These are phyloP conservation scores for Aureobasidium musti DNA, from an alignment of 2,329 filamentous ascomycete genomes.

Conservation along the genomic window DNA sequence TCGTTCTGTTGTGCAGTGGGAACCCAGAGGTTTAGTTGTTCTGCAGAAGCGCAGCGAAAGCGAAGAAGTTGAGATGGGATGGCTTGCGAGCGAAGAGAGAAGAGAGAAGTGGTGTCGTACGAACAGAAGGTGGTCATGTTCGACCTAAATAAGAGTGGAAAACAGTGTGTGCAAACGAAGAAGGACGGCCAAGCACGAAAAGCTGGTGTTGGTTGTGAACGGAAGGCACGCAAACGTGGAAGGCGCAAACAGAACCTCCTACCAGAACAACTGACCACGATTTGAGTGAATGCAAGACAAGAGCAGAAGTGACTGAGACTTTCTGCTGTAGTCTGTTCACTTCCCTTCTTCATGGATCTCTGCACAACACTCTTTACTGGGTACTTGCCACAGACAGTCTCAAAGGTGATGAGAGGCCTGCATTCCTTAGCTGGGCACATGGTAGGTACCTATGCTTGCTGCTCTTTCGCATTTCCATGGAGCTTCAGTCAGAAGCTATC, in stretches of 20 bases:
- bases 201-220: background rate
- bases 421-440: no score
- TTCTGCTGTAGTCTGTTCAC: background rate
- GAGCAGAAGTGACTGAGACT: background rate
- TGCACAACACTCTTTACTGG: background rate
- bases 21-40: slow-evolving; percentile 16
- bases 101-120: background rate
- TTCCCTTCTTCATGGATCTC: background rate
- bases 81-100: slow-evolving; percentile 1
- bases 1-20: background rate
- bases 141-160: background rate
- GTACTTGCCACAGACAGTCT: background rate
- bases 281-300: background rate
- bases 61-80: background rate
- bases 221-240: slow-evolving; percentile 2
- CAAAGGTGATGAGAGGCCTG: no score
- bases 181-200: background rate
- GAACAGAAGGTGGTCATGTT: background rate
- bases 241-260: background rate
- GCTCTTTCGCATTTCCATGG: no score
- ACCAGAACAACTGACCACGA: background rate
- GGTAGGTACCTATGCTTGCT: no score
- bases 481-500: no score
- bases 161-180: background rate
- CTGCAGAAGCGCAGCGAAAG: background rate